Conservation (phyloP, 129 eudicot species). For the Flaveria bidentis region DNA sequence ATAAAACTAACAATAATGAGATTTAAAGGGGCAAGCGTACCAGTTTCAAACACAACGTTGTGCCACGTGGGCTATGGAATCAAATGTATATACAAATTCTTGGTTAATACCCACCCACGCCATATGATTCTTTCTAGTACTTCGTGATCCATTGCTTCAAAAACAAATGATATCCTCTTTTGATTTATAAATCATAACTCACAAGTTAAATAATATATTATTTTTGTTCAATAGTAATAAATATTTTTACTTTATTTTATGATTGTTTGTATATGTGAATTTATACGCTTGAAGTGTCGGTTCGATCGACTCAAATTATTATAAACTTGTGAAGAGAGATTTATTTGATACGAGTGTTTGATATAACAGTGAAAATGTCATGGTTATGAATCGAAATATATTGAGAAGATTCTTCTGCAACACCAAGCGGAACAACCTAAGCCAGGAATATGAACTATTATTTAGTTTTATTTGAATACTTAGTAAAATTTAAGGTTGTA, state of each 20-base stretch:
- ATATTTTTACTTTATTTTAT: neutral
- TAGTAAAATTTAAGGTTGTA: too few species aligned
- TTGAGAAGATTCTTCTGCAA: too few species aligned
- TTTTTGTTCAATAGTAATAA: neutral
- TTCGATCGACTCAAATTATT: too few species aligned
- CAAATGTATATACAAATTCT: neutral
- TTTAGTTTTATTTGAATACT: too few species aligned
- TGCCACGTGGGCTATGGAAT: conserved; percentile 30
- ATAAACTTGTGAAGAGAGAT: too few species aligned
- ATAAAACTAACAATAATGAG: neutral
- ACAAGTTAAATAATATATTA: neutral
- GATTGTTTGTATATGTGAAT: too few species aligned
- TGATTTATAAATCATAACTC: neutral
- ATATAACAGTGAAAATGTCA: too few species aligned
- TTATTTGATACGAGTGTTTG: too few species aligned
- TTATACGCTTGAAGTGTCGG: too few species aligned
- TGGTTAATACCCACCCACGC: conserved; percentile 35
- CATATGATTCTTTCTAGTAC: conserved; percentile 10
- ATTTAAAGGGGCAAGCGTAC: conserved; percentile 2
- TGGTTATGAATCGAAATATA: too few species aligned
- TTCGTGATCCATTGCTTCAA: neutral
- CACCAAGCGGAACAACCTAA: too few species aligned
- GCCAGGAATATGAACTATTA: too few species aligned
- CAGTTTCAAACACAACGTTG: conserved; percentile 21
- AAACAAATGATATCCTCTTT: neutral